Base-by-base conservation (phyloP, 208 protist species). In the Trypanosoma congolense region DNA sequence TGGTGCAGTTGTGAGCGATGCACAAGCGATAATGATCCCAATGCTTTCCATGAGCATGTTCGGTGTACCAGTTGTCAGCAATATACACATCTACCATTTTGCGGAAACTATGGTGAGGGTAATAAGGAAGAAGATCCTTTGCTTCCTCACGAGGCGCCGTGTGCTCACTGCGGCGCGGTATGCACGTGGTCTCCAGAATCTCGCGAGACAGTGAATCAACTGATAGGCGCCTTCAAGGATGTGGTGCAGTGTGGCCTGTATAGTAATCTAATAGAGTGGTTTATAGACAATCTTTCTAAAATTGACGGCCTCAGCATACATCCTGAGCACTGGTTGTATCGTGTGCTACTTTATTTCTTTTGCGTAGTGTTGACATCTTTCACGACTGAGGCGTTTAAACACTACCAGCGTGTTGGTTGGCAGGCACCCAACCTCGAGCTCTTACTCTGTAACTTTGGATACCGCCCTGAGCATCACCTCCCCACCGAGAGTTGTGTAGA, bases 1-100 rank as follows among this genome's bases (percentile, higher is more conserved):
- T 90, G 82, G 82, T 93, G 86, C 30, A 49, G 47, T 14, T 93
- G 86, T 62, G 56, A 66, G 18, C 79, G 86, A 16, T 93, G 86
- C 56, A 35, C 41, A 33, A 56, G 35, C 16, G 82, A 90, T 60
- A 79, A 61, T 40, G 22, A 61, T 35, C 44, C 12, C 28, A 30
- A 30, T 19, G 58, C 81, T 5, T 66, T 78, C n/a, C 62, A 77
- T n/a, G 85, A 92, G 59, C 63, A 81, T 10, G 63, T 89, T 22
- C 42, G 72, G 48, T 92, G 85, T 40, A 43, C 47, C 10, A 18
- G 65, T 0, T 92, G 85, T 48, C 14, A 48, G 4, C 19, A 53
- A 12, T 87, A 70, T 56, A 76, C 75, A 45, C 76, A 87, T 56
- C 68, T 70, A 18, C 62, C 81, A 21, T 50, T 77, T 1, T 41